Evolutionary conservation across 2,329 filamentous ascomycete genomes (phyloP).

Genomic region (Mycosphaerella sp.): DNA sequence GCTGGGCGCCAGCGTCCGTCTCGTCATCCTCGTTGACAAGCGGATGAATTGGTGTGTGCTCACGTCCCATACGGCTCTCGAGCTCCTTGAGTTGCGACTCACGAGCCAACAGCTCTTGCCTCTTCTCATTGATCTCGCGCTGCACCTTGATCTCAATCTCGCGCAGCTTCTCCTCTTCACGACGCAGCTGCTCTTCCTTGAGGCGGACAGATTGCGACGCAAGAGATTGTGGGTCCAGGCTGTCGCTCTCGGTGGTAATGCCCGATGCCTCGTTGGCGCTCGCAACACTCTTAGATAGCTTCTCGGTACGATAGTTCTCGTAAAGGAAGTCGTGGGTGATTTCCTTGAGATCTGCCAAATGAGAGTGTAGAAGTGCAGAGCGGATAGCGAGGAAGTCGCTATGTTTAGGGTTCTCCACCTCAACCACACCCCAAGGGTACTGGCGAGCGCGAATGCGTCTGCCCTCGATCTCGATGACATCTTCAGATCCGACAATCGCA

Average conservation of each 20-base stretch:
- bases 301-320: slow-evolving; percentile 99
- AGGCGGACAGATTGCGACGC: slow-evolving; percentile 95
- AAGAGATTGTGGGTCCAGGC: slow-evolving; percentile 96
- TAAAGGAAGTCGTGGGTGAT: slow-evolving; percentile 99
- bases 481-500: slow-evolving; percentile 96
- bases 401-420: slow-evolving; percentile 98
- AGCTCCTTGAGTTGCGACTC: slow-evolving; percentile 99
- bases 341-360: slow-evolving; percentile 97
- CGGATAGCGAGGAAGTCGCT: slow-evolving; percentile 97
- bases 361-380: slow-evolving; percentile 92
- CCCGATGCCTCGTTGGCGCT: slow-evolving; percentile 53
- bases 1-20: slow-evolving; percentile 22
- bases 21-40: slow-evolving; percentile 21
- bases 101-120: slow-evolving; percentile 92
- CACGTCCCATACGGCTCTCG: slow-evolving; percentile 88
- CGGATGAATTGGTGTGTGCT: slow-evolving; percentile 28
- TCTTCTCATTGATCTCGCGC: slow-evolving; percentile 99
- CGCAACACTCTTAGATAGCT: slow-evolving; percentile 98
- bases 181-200: slow-evolving; percentile 98
- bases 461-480: slow-evolving; percentile 87
- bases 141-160: slow-evolving; percentile 99
- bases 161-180: slow-evolving; percentile 98
- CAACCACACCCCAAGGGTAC: slow-evolving; percentile 98
- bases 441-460: slow-evolving; percentile 89
- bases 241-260: slow-evolving; percentile 37